A percentile compares a stretch with the other conserved stretches of the same genome.
phyloP scores from a whole-genome alignment of 345 rosid species.

The Atalantia buxifolia region DNA sequence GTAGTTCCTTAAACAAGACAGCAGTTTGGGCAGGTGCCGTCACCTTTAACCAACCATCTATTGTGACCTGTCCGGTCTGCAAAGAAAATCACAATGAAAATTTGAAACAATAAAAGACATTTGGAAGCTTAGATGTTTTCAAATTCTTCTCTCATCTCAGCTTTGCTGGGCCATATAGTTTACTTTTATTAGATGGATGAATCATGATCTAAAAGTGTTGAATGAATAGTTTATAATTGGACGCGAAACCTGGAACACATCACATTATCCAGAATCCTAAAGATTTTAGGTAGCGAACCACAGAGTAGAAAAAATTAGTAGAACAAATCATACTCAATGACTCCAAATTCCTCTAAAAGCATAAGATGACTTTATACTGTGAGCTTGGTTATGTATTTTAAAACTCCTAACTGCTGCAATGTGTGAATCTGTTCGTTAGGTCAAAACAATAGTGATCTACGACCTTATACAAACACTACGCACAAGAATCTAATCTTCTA shows the following conservation, averaged over 20 bases:
- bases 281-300: background rate
- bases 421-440: background rate
- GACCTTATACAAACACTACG: background rate
- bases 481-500: background rate
- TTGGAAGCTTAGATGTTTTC: background rate
- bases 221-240: background rate
- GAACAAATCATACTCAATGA: background rate
- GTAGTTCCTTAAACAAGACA: constrained; percentile 81
- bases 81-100: background rate
- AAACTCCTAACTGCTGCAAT: background rate
- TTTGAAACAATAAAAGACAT: background rate
- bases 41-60: constrained; percentile 89
- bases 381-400: background rate
- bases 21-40: constrained; percentile 94
- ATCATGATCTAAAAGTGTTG: background rate
- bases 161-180: background rate
- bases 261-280: background rate
- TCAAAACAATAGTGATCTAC: background rate
- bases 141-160: background rate
- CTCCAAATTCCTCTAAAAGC: background rate
- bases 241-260: background rate
- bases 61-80: constrained; percentile 62
- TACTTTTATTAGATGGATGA: background rate
- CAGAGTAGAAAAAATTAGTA: background rate
- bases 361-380: background rate